A percentile compares a stretch with the other conserved stretches of the same genome.
phyloP scores from a whole-genome alignment of 352 stramenopile genomes.

The Globisporangium okanoganense region DNA sequence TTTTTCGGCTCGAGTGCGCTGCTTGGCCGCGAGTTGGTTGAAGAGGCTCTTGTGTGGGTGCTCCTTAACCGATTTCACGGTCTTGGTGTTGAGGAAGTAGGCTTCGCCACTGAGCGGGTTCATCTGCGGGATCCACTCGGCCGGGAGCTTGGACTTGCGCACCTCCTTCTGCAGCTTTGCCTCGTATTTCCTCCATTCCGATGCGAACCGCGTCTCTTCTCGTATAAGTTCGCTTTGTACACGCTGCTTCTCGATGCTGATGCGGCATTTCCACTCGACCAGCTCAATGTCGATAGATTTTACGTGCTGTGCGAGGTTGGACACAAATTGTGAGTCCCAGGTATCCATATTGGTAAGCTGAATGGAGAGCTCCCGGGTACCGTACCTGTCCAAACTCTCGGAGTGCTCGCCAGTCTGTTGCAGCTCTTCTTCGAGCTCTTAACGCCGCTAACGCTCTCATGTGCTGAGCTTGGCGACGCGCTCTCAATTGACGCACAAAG shows the following conservation, averaged over 20 bases:
- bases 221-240: slow-evolving; percentile 19
- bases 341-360: not conserved
- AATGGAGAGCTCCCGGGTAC: not conserved
- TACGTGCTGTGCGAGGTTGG: slow-evolving; percentile 7
- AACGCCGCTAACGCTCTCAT: slow-evolving; percentile 7
- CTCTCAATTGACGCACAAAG: slow-evolving; percentile 13
- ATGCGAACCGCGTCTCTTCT: slow-evolving; percentile 20
- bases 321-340: not conserved
- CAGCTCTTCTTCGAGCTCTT: not conserved
- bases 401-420: slow-evolving; percentile 13
- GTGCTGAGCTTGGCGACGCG: not conserved
- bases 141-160: slow-evolving; percentile 24
- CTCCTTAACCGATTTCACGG: slow-evolving; percentile 24
- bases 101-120: slow-evolving; percentile 29
- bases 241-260: slow-evolving; percentile 23
- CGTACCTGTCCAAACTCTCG: slow-evolving; percentile 8
- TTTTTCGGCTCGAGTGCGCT: slow-evolving; percentile 22
- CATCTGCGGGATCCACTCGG: slow-evolving; percentile 44
- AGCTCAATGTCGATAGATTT: slow-evolving; percentile 17
- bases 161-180: slow-evolving; percentile 36
- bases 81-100: slow-evolving; percentile 41
- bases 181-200: slow-evolving; percentile 35
- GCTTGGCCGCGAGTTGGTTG: slow-evolving; percentile 28
- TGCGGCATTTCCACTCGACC: slow-evolving; percentile 29
- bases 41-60: slow-evolving; percentile 33